A percentile compares a stretch with the other conserved stretches of the same genome.
phyloP scores from a whole-genome alignment of 139 green algal genomes.

The Asterochloris sp. region DNA sequence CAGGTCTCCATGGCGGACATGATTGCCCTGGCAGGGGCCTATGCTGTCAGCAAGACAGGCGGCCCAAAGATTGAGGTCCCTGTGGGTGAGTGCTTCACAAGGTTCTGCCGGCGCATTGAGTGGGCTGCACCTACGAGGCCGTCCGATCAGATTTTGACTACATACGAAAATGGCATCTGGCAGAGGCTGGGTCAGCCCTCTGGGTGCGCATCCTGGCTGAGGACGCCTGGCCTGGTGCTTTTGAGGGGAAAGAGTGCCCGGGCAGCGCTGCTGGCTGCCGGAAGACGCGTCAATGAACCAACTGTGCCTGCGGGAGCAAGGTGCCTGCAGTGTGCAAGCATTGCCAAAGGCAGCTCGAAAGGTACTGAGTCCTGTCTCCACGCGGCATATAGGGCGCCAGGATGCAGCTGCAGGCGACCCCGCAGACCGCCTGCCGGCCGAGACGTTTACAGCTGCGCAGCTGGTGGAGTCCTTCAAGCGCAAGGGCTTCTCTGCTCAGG shows the following conservation, averaged over 20 bases:
- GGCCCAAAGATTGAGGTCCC: constrained; percentile 63
- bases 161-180: background rate
- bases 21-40: constrained; percentile 69
- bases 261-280: background rate
- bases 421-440: constrained; percentile 56
- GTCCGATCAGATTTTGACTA: background rate
- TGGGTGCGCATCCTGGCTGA: background rate
- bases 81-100: constrained; percentile 25
- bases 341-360: too few species aligned
- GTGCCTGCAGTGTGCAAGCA: too few species aligned
- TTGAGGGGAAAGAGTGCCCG: background rate
- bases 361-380: background rate
- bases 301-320: too few species aligned
- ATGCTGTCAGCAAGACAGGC: constrained; percentile 59
- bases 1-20: constrained; percentile 67
- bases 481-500: constrained; percentile 58
- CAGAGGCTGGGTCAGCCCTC: background rate
- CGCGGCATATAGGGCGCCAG: constrained; percentile 33
- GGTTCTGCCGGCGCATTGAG: background rate
- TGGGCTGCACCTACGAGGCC: background rate
- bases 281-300: too few species aligned
- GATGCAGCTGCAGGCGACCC: constrained; percentile 63
- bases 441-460: constrained; percentile 47
- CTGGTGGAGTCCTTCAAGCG: constrained; percentile 61
- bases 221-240: background rate